Evolutionary conservation across 352 stramenopile species (phyloP).

Genomic region (Globisporangium megalacanthum): DNA sequence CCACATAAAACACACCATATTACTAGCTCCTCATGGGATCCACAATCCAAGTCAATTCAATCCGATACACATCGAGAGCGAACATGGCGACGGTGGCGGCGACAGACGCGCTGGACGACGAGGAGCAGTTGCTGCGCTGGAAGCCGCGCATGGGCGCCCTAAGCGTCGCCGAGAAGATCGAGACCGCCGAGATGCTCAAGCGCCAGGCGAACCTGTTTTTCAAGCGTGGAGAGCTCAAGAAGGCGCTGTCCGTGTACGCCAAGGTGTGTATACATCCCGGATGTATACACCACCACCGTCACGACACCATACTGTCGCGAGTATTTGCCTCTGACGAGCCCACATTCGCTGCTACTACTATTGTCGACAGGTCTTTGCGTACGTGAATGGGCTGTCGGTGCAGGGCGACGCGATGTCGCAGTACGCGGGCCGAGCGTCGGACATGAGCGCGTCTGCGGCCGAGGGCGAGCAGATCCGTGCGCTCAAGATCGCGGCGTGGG

Average conservation of each 20-base stretch:
- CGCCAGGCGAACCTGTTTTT: constrained; percentile 71
- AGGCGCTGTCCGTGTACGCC: constrained; percentile 55
- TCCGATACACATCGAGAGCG: background rate
- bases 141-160: constrained; percentile 63
- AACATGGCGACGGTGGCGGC: background rate
- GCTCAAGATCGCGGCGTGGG: constrained; percentile 66
- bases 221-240: constrained; percentile 50
- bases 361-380: constrained; percentile 52
- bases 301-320: too few relatives aligned
- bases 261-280: constrained; percentile 18
- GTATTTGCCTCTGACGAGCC: background rate
- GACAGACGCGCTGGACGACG: constrained; percentile 18
- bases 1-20: background rate
- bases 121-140: constrained; percentile 50
- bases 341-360: background rate
- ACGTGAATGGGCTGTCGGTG: constrained; percentile 74
- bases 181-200: constrained; percentile 70
- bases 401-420: constrained; percentile 72
- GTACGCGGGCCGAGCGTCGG: constrained; percentile 39
- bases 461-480: constrained; percentile 52
- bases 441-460: constrained; percentile 47
- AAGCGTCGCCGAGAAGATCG: constrained; percentile 68
- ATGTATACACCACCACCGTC: too few relatives aligned
- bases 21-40: background rate
- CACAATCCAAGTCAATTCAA: too few relatives aligned